Percentiles rank a stretch among this genome's conserved stretches.
phyloP scores from a whole-genome alignment of 805 yeast genomes.

The Barnettozyma wickerhamii region DNA sequence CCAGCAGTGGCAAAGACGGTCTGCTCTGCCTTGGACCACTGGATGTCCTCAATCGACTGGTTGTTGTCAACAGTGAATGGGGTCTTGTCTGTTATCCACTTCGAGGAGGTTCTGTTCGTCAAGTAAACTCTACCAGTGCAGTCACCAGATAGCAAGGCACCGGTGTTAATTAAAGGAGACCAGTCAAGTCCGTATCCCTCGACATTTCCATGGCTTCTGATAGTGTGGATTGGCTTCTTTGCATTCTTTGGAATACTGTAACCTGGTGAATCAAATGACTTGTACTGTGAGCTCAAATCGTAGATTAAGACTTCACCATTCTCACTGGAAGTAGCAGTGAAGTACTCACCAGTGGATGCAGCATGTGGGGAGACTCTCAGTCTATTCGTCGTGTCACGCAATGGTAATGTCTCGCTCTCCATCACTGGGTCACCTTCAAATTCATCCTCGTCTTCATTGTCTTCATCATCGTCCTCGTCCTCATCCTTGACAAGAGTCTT shows the following conservation, averaged over 20 bases:
- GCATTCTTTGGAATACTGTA: constrained; percentile 69
- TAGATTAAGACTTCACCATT: constrained; percentile 84
- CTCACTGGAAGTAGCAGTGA: constrained; percentile 86
- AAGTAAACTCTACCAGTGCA: constrained; percentile 75
- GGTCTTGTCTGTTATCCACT: constrained; percentile 82
- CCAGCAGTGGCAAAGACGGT: constrained; percentile 97
- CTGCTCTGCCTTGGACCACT: constrained; percentile 89
- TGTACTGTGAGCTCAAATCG: constrained; percentile 75
- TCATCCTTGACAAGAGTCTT: constrained; percentile 87
- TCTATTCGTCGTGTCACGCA: constrained; percentile 84
- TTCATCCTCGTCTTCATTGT: constrained; percentile 69
- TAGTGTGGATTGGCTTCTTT: constrained; percentile 78
- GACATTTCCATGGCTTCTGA: constrained; percentile 84
- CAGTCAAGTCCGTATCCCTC: constrained; percentile 98
- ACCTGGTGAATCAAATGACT: constrained; percentile 88
- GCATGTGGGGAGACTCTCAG: constrained; percentile 81
- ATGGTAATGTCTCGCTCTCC: constrained; percentile 77
- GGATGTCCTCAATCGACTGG: constrained; percentile 90
- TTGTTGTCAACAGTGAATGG: constrained; percentile 62
- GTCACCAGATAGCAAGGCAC: constrained; percentile 86
- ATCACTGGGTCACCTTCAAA: constrained; percentile 77
- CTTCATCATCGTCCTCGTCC: constrained; percentile 69
- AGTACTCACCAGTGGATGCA: constrained; percentile 65
- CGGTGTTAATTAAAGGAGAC: constrained; percentile 82
- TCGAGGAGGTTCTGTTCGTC: constrained; percentile 70